Conservation (phyloP, 2,329 filamentous ascomycete species). For the Trichoderma semiorbis region DNA sequence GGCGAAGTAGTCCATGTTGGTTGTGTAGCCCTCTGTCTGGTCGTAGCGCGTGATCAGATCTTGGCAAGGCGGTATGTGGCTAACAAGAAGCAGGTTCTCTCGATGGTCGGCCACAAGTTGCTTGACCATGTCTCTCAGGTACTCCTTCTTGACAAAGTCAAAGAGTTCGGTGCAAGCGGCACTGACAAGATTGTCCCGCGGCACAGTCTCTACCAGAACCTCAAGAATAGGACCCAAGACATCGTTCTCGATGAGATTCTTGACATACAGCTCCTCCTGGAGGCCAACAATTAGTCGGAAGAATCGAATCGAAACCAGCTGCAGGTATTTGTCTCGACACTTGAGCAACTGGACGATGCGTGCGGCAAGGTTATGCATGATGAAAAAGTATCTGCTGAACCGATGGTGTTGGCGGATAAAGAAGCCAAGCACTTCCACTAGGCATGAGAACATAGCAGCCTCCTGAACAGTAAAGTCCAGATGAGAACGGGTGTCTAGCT, state of each 20-base stretch:
- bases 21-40: slow-evolving; percentile 65
- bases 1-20: slow-evolving; percentile 66
- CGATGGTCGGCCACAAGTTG: slow-evolving; percentile 83
- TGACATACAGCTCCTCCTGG: slow-evolving; percentile 88
- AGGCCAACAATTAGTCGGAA: slow-evolving; percentile 82
- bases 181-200: slow-evolving; percentile 87
- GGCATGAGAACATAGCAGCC: slow-evolving; percentile 83
- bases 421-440: slow-evolving; percentile 91
- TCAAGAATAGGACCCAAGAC: slow-evolving; percentile 82
- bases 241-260: slow-evolving; percentile 75
- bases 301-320: slow-evolving; percentile 88
- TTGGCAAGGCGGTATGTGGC: slow-evolving; percentile 81
- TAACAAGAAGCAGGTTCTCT: slow-evolving; percentile 70
- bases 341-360: slow-evolving; percentile 78
- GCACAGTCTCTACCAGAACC: slow-evolving; percentile 79
- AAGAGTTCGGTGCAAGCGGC: slow-evolving; percentile 94
- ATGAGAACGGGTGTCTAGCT: slow-evolving; percentile 67
- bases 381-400: slow-evolving; percentile 82
- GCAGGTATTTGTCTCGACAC: slow-evolving; percentile 86
- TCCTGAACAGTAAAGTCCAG: slow-evolving; percentile 75
- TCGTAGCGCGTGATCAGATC: slow-evolving; percentile 75
- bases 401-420: slow-evolving; percentile 87
- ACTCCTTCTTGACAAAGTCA: slow-evolving; percentile 80
- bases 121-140: slow-evolving; percentile 74
- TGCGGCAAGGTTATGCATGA: slow-evolving; percentile 72